Evolutionary conservation across 2,329 filamentous ascomycete species (phyloP).

Genomic region (Pochonia chlamydosporia): DNA sequence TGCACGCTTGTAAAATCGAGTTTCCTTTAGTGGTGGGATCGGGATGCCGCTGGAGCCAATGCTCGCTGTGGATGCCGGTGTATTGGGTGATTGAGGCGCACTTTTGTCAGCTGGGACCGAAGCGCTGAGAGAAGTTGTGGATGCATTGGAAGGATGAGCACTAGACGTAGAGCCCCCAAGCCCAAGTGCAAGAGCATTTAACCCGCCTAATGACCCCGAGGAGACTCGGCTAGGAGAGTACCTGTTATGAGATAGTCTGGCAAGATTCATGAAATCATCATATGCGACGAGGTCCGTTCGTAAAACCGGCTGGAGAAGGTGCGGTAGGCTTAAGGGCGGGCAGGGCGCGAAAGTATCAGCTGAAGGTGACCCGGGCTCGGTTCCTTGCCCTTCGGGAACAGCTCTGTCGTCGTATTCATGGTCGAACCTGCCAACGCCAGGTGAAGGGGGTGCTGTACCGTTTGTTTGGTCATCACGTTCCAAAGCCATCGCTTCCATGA

Average conservation of each 20-base stretch:
- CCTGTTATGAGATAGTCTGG: conserved; percentile 60
- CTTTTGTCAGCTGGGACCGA: conserved; percentile 42
- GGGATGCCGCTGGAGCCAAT: conserved; percentile 31
- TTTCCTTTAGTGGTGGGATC: conserved; percentile 71
- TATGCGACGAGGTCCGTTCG: conserved; percentile 76
- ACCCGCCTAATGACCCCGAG: conserved; percentile 59
- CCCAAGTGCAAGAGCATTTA: conserved; percentile 36
- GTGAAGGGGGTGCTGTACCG: conserved; percentile 76
- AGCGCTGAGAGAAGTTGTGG: conserved; percentile 51
- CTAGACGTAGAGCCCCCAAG: conserved; percentile 41
- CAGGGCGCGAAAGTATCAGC: conserved; percentile 44
- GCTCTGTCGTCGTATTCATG: conserved; percentile 37
- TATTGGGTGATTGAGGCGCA: conserved; percentile 54
- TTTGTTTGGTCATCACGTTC: conserved; percentile 67
- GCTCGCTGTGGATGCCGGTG: conserved; percentile 47
- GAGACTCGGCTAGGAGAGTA: conserved; percentile 56
- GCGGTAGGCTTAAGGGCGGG: conserved; percentile 67
- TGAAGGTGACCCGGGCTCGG: conserved; percentile 28
- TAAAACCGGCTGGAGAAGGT: conserved; percentile 77
- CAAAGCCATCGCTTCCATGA: conserved; percentile 80
- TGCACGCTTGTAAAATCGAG: conserved; percentile 88
- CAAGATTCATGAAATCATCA: conserved; percentile 76
- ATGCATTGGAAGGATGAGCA: conserved; percentile 50
- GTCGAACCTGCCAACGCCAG: conserved; percentile 67
- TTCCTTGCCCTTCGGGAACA: conserved; percentile 18